These are phyloP conservation scores for Trebouxia sp. DNA, from an alignment of 139 green algal genomes.

Conservation along the genomic window DNA sequence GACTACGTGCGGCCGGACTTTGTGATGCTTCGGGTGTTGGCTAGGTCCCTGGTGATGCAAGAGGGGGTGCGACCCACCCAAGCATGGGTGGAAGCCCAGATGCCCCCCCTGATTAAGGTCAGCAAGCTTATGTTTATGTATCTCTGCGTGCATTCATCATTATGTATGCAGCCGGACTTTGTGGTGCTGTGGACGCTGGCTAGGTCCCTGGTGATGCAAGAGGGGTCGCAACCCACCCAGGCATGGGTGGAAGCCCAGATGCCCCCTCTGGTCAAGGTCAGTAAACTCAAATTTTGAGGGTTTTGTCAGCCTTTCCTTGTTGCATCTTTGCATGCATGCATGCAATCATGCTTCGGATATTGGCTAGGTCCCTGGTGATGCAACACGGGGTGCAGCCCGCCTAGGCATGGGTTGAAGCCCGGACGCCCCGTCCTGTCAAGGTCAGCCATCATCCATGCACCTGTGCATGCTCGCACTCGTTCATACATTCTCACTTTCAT, in stretches of 20 bases:
- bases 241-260: constrained; percentile 77
- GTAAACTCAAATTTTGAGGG: neutral
- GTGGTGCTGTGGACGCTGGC: constrained; percentile 87
- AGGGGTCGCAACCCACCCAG: constrained; percentile 58
- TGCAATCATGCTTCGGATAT: constrained; percentile 82
- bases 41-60: constrained; percentile 86
- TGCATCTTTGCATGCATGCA: neutral
- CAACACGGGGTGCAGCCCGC: constrained; percentile 76
- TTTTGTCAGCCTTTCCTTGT: too few species aligned
- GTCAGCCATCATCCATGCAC: neutral
- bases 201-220: constrained; percentile 86
- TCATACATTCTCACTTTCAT: too few species aligned
- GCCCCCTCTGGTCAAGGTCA: constrained; percentile 59
- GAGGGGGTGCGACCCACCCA: constrained; percentile 61
- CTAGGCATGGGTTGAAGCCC: constrained; percentile 66
- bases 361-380: constrained; percentile 83
- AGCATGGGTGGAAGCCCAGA: constrained; percentile 71
- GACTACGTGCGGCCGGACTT: constrained; percentile 83
- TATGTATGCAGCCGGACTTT: constrained; percentile 64
- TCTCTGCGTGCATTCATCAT: neutral
- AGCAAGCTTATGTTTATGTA: neutral
- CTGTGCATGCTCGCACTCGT: too few species aligned
- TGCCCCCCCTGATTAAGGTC: constrained; percentile 66
- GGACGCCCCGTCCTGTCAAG: constrained; percentile 69
- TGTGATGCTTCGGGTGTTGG: constrained; percentile 86